phyloP scores from a whole-genome alignment of 2,329 filamentous ascomycete genomes.

The Paecilomyces variotii region DNA sequence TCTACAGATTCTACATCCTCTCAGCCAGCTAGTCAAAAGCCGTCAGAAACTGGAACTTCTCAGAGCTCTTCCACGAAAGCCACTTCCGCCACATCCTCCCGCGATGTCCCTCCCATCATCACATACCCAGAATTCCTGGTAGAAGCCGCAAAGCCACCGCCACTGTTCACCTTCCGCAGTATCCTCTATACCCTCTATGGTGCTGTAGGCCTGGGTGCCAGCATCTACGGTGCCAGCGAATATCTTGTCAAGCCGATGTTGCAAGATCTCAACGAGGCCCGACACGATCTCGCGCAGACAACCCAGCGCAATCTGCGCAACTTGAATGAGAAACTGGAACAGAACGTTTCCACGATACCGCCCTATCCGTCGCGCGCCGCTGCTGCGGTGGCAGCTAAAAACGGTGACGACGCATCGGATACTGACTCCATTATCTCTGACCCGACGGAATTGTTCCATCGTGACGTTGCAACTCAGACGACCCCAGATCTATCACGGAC shows the following conservation, averaged over 20 bases:
- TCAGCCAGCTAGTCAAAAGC: not conserved
- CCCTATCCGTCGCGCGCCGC: constrained; percentile 14
- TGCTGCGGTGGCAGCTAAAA: constrained; percentile 14
- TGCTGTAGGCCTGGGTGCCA: constrained; percentile 47
- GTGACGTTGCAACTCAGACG: constrained; percentile 57
- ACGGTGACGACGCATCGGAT: constrained; percentile 19
- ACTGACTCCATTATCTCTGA: constrained; percentile 46
- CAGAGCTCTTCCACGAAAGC: constrained; percentile 5
- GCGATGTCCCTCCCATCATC: constrained; percentile 53
- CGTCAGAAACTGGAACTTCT: constrained; percentile 6
- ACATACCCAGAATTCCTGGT: constrained; percentile 60
- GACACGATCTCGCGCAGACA: constrained; percentile 50
- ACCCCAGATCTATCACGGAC: constrained; percentile 30
- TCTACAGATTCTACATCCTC: constrained; percentile 6
- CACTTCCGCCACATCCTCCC: constrained; percentile 12
- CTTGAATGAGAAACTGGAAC: constrained; percentile 49
- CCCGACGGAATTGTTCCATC: constrained; percentile 56
- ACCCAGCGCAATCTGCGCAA: constrained; percentile 44
- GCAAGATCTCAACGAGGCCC: constrained; percentile 44
- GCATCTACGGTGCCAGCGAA: constrained; percentile 51
- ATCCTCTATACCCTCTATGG: constrained; percentile 51
- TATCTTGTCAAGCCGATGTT: constrained; percentile 54
- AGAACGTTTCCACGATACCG: constrained; percentile 46
- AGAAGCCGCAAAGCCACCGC: constrained; percentile 50
- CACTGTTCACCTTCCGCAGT: constrained; percentile 51